Base-by-base conservation (phyloP, 306 rosid genomes). In the Acacia melanoxylon region DNA sequence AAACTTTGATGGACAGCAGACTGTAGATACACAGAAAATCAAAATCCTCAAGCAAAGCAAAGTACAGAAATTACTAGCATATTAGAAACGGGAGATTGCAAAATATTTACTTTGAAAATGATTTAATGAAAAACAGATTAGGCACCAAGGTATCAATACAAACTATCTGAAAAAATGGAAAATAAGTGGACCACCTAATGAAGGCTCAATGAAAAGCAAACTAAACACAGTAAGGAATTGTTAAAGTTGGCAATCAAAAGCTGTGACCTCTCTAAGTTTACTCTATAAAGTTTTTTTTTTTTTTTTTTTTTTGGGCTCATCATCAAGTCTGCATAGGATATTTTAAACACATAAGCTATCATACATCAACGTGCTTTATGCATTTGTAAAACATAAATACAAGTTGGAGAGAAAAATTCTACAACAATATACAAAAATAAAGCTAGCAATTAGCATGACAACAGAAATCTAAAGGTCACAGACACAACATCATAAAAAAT, bases 1-100 rank as follows among this genome's bases (percentile, higher is more conserved):
- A 94, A 94, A 81, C 95, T 94, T 88, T 91, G 94, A 85, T 91
- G 97, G 86, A 94, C 94, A 86, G 97, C 86, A 44, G 97, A 86
- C 98, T 94, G 94, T 59, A 45, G 63, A 87, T 71, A 83, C 72
- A 81, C 65, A 77, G 35, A 85, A 71, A 68, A 81, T 45, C 35
- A 72, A 81, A 79, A 82, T 78, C 59, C 49, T 40, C 31, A 24
- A 68, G 81, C 72, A 25, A 81, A 86, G 58, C 51, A 25, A 72
- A 52, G 74, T 69, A 46, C 6, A 80, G 77, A 41, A 72, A 79
- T 79, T 72, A 80, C 61, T 37, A 74, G 59, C 0, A 59, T 54
- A 74, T 37, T 24, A 68, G 4, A 82, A 67, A 67, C n/a, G 46
- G 54, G 2, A 1, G 41, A 42, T 24, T 5, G 10, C 59, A 69